Conservation (phyloP, 164 flowering plant genomes). For the Vitis rupestris region DNA sequence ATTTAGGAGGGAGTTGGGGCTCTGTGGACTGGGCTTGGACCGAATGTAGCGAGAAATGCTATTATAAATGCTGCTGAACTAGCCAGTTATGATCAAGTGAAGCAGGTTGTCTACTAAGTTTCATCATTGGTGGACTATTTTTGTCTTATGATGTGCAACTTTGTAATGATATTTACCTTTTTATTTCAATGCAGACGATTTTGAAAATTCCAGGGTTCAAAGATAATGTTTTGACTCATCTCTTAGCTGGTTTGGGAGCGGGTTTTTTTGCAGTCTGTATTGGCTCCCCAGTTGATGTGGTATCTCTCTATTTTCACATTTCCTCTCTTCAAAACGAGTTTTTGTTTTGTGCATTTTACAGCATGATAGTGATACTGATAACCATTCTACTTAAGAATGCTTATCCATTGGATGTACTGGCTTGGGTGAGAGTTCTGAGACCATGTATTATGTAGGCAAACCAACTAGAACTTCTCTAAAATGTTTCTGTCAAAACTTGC, state of each 20-base stretch:
- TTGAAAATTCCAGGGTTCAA: slow-evolving; percentile 88
- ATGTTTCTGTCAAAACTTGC: too few species aligned
- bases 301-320: slow-evolving; percentile 17
- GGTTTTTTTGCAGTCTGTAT: slow-evolving; percentile 76
- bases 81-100: slow-evolving; percentile 98
- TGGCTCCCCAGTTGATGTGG: slow-evolving; percentile 86
- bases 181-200: slow-evolving; percentile 59
- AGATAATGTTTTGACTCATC: slow-evolving; percentile 57
- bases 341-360: background rate
- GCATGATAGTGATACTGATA: background rate
- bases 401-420: too few species aligned
- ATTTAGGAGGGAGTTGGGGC: slow-evolving; percentile 83
- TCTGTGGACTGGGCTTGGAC: slow-evolving; percentile 98
- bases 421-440: too few species aligned
- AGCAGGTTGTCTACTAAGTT: slow-evolving; percentile 50
- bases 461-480: too few species aligned
- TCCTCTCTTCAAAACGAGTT: background rate
- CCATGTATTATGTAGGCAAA: too few species aligned
- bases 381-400: too few species aligned
- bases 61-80: slow-evolving; percentile 98
- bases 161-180: background rate
- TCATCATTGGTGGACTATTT: background rate
- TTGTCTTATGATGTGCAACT: background rate
- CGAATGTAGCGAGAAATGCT: slow-evolving; percentile 89
- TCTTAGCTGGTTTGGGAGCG: slow-evolving; percentile 67